Evolutionary conservation across 139 green algal genomes (phyloP), one percentile per base, ranked within the genome.

Genomic region (Tetradesmus obliquus): DNA sequence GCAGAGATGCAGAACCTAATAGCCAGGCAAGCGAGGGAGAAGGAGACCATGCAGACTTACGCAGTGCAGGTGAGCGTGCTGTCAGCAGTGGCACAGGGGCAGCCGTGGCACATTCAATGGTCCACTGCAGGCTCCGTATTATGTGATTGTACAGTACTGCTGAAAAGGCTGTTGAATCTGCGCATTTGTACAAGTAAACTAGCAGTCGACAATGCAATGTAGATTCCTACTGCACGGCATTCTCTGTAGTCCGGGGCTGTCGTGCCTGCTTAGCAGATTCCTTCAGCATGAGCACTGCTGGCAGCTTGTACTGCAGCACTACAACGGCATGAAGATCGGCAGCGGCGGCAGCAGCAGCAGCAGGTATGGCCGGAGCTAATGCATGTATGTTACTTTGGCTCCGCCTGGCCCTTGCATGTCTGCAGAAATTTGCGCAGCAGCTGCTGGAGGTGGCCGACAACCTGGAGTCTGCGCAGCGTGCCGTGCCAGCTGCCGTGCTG

Each of bases 381-480:
- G 72, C 72, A 81, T 81, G 72, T 32, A 13, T 13, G 72, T 32
- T 45, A 13, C 62, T 45, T 45, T 45, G 32, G 32, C 32, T 45
- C 32, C 32, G 32, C 32, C 32, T 45, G 32, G 32, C 32, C 32
- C 32, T 45, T 45, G 32, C 60, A 13, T 72, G 60, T 13, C 20
- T 57, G 58, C 82, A 91, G 88, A 69, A 66, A n/a, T 87, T 90
- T 93, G 95, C 97, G 1, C 98, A 98, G 92, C 93, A 91, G 79
- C 85, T 99, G 55, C 90, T 99, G 62, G 98, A 99, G 51, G 97
- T 99, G n/a, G 96, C 96, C 0, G 98, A 99, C 93, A 99, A 99
- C 92, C 92, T 99, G 58, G 96, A 98, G 92, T 95, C 97, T 0
- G 98, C 98, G 1, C 83, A 91, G 7, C 94, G 92, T 3, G 95